phyloP scores from a whole-genome alignment of 2,329 filamentous ascomycete species.

The Fusarium sp. region DNA sequence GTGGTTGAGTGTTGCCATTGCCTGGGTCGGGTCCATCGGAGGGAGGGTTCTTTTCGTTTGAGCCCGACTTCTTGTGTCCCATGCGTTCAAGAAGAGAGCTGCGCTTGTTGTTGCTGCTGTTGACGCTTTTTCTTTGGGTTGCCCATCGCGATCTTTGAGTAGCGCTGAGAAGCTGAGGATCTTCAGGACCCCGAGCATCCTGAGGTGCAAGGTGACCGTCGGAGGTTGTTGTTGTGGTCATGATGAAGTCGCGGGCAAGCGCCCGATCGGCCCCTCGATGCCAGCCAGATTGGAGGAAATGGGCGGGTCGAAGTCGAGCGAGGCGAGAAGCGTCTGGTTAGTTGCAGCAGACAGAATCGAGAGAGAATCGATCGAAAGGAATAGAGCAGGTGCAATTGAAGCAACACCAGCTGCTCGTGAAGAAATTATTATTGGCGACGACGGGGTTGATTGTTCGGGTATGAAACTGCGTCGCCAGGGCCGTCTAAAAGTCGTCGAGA shows the following conservation, averaged over 20 bases:
- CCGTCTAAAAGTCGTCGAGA: conserved; percentile 42
- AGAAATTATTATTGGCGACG: conserved; percentile 20
- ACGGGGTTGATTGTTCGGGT: conserved; percentile 16
- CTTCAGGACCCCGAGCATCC: not conserved
- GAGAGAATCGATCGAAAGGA: conserved; percentile 18
- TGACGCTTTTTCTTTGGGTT: conserved; percentile 85
- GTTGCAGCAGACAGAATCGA: not conserved
- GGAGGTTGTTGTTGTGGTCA: conserved; percentile 53
- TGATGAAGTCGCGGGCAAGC: conserved; percentile 55
- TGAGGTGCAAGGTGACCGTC: conserved; percentile 48
- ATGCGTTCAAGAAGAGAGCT: conserved; percentile 83
- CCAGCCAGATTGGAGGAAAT: conserved; percentile 54
- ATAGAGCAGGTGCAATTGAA: conserved; percentile 46
- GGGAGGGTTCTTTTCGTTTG: conserved; percentile 76
- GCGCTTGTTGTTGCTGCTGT: conserved; percentile 83
- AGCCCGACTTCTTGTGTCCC: conserved; percentile 72
- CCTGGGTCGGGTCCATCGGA: conserved; percentile 50
- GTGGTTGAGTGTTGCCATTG: conserved; percentile 44
- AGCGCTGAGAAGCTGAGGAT: conserved; percentile 33
- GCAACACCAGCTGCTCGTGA: conserved; percentile 44
- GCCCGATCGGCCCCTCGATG: conserved; percentile 56
- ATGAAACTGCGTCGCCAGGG: conserved; percentile 41
- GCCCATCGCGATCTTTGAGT: conserved; percentile 94
- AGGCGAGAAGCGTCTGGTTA: conserved; percentile 23
- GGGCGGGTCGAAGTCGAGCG: conserved; percentile 35